A percentile compares a stretch with the other conserved stretches of the same genome.
phyloP scores from a whole-genome alignment of 1,284 basidiomycete genomes.

The Moesziomyces parantarcticus region DNA sequence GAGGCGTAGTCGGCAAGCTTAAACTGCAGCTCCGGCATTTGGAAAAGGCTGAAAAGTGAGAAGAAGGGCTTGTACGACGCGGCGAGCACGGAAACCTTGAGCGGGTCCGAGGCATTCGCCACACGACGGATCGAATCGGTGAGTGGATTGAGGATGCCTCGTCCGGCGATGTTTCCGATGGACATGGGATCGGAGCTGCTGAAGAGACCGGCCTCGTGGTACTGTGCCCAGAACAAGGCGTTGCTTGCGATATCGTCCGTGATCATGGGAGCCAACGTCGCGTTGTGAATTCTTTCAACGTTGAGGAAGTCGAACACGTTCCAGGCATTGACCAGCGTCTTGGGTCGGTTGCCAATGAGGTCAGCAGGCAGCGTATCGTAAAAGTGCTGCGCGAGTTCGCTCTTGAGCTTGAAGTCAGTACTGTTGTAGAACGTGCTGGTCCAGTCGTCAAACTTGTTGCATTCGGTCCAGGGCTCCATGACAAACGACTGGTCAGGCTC shows the following conservation, averaged over 20 bases:
- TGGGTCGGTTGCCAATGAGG: slow-evolving; percentile 77
- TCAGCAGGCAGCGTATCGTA: slow-evolving; percentile 74
- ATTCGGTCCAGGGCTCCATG: slow-evolving; percentile 82
- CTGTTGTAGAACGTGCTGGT: slow-evolving; percentile 63
- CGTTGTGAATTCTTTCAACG: slow-evolving; percentile 75
- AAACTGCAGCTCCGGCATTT: slow-evolving; percentile 25
- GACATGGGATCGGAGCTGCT: slow-evolving; percentile 74
- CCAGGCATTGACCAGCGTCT: slow-evolving; percentile 76
- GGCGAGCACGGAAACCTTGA: slow-evolving; percentile 78
- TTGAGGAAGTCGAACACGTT: slow-evolving; percentile 77
- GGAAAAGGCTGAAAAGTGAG: slow-evolving; percentile 79
- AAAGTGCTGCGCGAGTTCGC: slow-evolving; percentile 74
- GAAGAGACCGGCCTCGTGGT: slow-evolving; percentile 82
- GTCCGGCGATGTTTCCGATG: slow-evolving; percentile 84
- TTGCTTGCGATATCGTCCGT: slow-evolving; percentile 27
- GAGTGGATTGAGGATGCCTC: slow-evolving; percentile 79
- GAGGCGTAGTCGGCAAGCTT: slow-evolving; percentile 79
- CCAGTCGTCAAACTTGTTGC: slow-evolving; percentile 43
- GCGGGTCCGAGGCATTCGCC: slow-evolving; percentile 79
- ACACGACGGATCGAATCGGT: slow-evolving; percentile 78
- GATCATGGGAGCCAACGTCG: slow-evolving; percentile 43
- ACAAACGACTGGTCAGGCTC: slow-evolving; percentile 83
- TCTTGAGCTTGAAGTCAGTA: slow-evolving; percentile 73
- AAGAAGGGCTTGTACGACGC: slow-evolving; percentile 89
- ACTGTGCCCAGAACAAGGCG: slow-evolving; percentile 74